Evolutionary conservation across 768 basidiomycete species (phyloP), one percentile per base, ranked within the genome.

Genomic region (Russula earlei): DNA sequence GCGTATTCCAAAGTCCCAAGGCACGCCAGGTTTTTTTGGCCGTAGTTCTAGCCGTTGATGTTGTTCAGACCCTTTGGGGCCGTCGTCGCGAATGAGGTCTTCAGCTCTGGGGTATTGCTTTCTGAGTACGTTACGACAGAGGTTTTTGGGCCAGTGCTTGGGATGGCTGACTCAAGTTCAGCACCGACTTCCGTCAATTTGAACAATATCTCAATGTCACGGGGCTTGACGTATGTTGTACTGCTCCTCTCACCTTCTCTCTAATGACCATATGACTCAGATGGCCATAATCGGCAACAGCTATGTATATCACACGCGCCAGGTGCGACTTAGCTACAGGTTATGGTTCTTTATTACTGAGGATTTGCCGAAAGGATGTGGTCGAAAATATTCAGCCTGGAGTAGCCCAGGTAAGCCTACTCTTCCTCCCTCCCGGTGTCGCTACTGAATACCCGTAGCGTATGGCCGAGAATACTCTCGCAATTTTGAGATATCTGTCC

Each of bases 151-250:
- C 20, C 12, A 33, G 14, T 20, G 20, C 44, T 37, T 3, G 20
- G 15, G 58, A 60, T 51, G 34, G 52, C 34, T 45, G 49, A 56
- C 46, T 24, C 55, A 22, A 6, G 6, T 40, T 48, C 63, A 92
- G 91, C 66, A 98, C 95, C 49, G 94, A 98, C 68, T 97, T 97
- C 64, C 82, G 90, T 27, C 95, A 97, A 62, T 97, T 96, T 59
- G 87, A 91, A 63, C 72, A 85, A 54, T 96, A 96, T 66, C 71
- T 94, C 31, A 87, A 90, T 63, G 84, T 97, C 19, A 87, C 92
- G 0, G 95, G 95, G 11, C 70, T 97, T 20, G 95, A 98, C 68
- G 90, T 89, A 65, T 64, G 83, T 71, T 43, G 14, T 20, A 34
- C 20, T 20, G 45, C 20, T 20, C 43, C 42, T n/a, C 29, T 2